These are phyloP conservation scores for Sanguinoderma infundibulare DNA, from an alignment of 1,284 basidiomycete genomes.

Conservation along the genomic window DNA sequence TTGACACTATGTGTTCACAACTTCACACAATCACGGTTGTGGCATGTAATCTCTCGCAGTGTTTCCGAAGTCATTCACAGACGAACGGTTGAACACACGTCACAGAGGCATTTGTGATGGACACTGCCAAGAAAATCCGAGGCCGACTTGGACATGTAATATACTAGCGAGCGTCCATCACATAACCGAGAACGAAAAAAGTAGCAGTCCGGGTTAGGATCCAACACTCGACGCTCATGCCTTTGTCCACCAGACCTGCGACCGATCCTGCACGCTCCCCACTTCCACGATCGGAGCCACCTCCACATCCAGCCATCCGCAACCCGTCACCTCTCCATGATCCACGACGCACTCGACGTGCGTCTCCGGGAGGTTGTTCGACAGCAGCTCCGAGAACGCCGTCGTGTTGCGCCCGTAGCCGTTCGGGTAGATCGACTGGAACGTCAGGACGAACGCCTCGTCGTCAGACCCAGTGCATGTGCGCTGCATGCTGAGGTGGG, in stretches of 20 bases:
- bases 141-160: no score
- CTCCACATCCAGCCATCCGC: not conserved
- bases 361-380: constrained; percentile 25
- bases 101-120: no score
- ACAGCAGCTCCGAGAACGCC: constrained; percentile 30
- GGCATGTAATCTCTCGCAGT: no score
- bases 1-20: no score
- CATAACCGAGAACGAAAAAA: no score
- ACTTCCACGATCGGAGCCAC: not conserved
- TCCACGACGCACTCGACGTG: constrained; percentile 26
- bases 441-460: constrained; percentile 19
- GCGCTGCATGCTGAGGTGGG: constrained; percentile 26
- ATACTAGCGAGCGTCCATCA: no score
- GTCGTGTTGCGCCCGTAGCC: constrained; percentile 34
- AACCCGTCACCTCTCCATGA: not conserved
- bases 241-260: not conserved
- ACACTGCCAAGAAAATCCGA: no score
- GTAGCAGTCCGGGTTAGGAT: no score
- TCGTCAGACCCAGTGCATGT: constrained; percentile 5
- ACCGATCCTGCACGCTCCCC: not conserved
- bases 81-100: no score
- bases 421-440: constrained; percentile 29
- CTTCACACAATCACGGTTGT: no score
- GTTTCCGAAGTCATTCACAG: no score
- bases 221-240: no score